phyloP scores from a whole-genome alignment of 2,329 filamentous ascomycete genomes.

The Stagonosporopsis vannaccii region DNA sequence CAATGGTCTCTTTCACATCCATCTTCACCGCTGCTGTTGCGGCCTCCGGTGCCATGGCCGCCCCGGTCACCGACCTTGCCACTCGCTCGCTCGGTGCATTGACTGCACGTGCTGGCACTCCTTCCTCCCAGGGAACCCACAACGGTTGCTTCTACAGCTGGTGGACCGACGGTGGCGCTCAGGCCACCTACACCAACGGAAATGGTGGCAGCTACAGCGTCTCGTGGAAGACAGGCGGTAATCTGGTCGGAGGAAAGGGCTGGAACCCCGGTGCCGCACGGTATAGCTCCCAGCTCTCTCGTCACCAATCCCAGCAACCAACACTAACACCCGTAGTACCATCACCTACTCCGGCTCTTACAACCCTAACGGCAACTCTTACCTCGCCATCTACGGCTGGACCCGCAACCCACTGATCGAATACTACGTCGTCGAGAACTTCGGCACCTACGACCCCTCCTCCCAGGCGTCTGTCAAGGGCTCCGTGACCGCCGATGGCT shows the following conservation, averaged over 20 bases:
- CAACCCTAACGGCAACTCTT: slow-evolving; percentile 49
- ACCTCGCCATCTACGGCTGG: slow-evolving; percentile 67
- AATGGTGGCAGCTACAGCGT: slow-evolving; percentile 60
- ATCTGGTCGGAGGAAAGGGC: slow-evolving; percentile 66
- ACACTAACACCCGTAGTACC: slow-evolving; percentile 27
- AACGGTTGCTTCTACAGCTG: slow-evolving; percentile 68
- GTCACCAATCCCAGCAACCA: background rate
- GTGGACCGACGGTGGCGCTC: slow-evolving; percentile 64
- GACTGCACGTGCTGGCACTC: slow-evolving; percentile 49
- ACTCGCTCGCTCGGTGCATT: slow-evolving; percentile 45
- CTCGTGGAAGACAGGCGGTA: slow-evolving; percentile 59
- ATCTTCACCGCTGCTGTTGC: slow-evolving; percentile 36
- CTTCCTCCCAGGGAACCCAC: slow-evolving; percentile 59
- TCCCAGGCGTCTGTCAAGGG: slow-evolving; percentile 51
- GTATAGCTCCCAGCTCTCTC: slow-evolving; percentile 47
- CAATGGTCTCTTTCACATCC: slow-evolving; percentile 42
- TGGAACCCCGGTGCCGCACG: slow-evolving; percentile 62
- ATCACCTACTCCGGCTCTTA: slow-evolving; percentile 48
- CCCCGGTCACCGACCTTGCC: slow-evolving; percentile 44
- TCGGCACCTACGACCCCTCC: slow-evolving; percentile 58
- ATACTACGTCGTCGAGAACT: slow-evolving; percentile 62
- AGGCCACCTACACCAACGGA: slow-evolving; percentile 64
- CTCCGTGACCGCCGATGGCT: slow-evolving; percentile 40
- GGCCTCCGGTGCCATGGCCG: slow-evolving; percentile 35
- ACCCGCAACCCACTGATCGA: slow-evolving; percentile 62